Base-by-base conservation (phyloP, 2,329 filamentous ascomycete genomes). In the Monosporascus sp. region DNA sequence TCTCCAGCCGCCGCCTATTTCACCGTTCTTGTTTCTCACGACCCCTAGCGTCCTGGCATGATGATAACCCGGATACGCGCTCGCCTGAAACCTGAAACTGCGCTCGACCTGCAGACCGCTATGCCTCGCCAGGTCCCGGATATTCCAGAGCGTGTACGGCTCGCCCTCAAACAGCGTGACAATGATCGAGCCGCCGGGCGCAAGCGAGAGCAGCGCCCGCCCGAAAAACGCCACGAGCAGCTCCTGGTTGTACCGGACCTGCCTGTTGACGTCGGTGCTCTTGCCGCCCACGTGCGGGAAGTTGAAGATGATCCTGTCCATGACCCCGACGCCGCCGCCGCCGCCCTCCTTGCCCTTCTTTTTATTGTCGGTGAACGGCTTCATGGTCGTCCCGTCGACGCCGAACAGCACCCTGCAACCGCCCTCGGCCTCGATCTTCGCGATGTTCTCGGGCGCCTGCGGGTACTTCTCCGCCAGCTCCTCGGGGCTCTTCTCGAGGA, bases 251-350 rank as follows among this genome's bases (percentile, higher is more conserved):
- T 90, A 84, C 53, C 94, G 85, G 16, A 97, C 91, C 73, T 99
- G 94, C 37, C 94, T 81, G 75, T 97, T 97, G 52, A 97, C 88
- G 74, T 97, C 92, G 62, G 88, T 97, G 59, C 84, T 88, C 64
- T 95, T 86, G 46, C 94, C 94, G 59, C 94, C 94, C 3, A 95
- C 88, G 74, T 99, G 94, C 37, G 94, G 94, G 71, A 99, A 99
- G 77, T 97, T 96, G 83, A 97, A 99, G 60, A 93, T 79, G 57
- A 97, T 86, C 53, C 84, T 81, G 69, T 96, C 86, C 78, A 88
- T 92, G 4, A 76, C 63, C 53, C 61, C 64, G 6, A 20, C 55
- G 9, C 51, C 58, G 38, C 50, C 55, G 19, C n/a, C 5, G 24
- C 41, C 27, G 48, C 14, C 17, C 34, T 53, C 54, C 40, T 57